Percentiles rank a stretch among this genome's conserved stretches.
Evolutionary conservation across 306 rosid genomes (phyloP).

Genomic region (Lupinus albus): DNA sequence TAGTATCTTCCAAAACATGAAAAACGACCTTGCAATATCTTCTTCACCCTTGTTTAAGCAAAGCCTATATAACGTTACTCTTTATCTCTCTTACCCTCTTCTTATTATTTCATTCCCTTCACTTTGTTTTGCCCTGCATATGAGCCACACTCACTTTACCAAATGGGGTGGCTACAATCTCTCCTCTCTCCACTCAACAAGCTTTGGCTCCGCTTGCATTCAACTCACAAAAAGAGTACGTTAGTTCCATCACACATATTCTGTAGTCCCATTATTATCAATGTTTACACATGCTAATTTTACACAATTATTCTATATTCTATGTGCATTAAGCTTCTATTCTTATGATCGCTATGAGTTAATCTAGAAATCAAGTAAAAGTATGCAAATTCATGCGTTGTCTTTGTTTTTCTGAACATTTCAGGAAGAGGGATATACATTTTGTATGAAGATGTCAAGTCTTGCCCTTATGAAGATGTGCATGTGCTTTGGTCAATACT

Average conservation of each 20-base stretch:
- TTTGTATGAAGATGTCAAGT: conserved; percentile 87
- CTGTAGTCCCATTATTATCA: conserved; percentile 30
- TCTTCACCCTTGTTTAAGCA: conserved; percentile 78
- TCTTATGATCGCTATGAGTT: conserved; percentile 3
- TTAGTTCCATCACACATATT: conserved; percentile 25
- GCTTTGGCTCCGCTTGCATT: conserved; percentile 75
- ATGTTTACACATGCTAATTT: not conserved
- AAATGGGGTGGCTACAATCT: conserved; percentile 84
- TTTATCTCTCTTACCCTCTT: conserved; percentile 30
- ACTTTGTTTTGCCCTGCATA: conserved; percentile 29
- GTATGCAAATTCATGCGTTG: conserved; percentile 18
- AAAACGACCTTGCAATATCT: conserved; percentile 51
- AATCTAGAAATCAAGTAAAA: not conserved
- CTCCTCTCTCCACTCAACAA: conserved; percentile 81
- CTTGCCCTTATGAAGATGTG: conserved; percentile 91
- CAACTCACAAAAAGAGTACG: conserved; percentile 75
- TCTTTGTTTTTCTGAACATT: conserved; percentile 2
- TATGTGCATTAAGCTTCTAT: not conserved
- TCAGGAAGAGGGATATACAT: conserved; percentile 91
- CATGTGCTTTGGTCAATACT: conserved; percentile 90
- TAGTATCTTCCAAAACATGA: conserved; percentile 42
- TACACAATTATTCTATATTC: no score
- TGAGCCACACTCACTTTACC: conserved; percentile 45
- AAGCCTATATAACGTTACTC: conserved; percentile 43
- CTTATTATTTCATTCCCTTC: conserved; percentile 35